Evolutionary conservation across 2,329 filamentous ascomycete genomes (phyloP).

Genomic region (Colletotrichum sp.): DNA sequence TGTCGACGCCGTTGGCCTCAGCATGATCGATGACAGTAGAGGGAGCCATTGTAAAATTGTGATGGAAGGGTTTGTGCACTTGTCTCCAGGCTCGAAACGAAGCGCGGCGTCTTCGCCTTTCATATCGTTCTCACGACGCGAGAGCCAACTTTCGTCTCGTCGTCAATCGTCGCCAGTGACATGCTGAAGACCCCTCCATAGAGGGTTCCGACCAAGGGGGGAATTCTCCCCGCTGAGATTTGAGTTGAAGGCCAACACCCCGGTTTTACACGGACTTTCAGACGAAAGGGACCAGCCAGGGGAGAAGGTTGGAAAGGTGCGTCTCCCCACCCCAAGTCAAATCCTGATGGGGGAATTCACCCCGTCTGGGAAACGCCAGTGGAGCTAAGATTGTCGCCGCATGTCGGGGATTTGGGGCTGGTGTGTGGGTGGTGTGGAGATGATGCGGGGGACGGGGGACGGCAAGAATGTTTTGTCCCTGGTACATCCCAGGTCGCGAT

Average conservation of each 20-base stretch:
- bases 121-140: background rate
- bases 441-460: background rate
- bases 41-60: background rate
- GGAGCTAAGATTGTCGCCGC: background rate
- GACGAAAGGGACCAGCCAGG: background rate
- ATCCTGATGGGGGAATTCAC: background rate
- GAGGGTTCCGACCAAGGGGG: background rate
- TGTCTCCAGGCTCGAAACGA: rapidly evolving
- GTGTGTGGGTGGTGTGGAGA: background rate
- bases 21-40: background rate
- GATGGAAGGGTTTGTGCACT: background rate
- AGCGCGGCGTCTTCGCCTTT: background rate
- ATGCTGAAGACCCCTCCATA: background rate
- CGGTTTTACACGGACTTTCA: background rate
- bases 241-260: background rate
- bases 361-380: background rate
- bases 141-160: background rate
- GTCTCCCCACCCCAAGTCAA: background rate
- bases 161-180: background rate
- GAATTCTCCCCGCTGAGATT: background rate
- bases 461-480: background rate
- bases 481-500: background rate
- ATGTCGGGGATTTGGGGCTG: background rate
- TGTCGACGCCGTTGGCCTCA: background rate
- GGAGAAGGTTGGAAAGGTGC: background rate